These are phyloP conservation scores for Amphirosellinia nigrospora DNA, from an alignment of 495 filamentous ascomycete genomes.

Conservation along the genomic window DNA sequence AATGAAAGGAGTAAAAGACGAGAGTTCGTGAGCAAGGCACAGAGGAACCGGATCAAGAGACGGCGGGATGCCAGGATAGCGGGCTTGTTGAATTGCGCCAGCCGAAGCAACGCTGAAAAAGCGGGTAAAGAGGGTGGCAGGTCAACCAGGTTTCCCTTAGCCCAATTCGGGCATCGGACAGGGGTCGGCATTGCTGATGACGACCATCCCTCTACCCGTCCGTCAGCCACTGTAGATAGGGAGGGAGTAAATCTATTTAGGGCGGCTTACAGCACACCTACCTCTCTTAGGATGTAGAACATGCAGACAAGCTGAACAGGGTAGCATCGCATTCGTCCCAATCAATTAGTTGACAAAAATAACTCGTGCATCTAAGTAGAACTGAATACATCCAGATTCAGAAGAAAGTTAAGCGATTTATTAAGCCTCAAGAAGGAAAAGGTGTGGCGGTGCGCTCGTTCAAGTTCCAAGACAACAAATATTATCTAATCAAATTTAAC, in stretches of 20 bases:
- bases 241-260: too few relatives aligned
- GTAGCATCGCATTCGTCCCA: neutral
- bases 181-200: neutral
- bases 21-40: conserved; percentile 29
- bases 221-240: neutral
- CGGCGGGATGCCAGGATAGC: conserved; percentile 29
- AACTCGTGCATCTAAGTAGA: neutral
- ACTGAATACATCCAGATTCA: too few relatives aligned
- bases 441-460: neutral
- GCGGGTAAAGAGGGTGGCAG: conserved; percentile 42
- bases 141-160: conserved; percentile 34
- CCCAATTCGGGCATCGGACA: conserved; percentile 5
- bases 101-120: conserved; percentile 29
- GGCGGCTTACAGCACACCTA: neutral
- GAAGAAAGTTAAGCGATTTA: too few relatives aligned
- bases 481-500: conserved; percentile 8
- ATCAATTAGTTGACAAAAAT: neutral
- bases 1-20: conserved; percentile 24
- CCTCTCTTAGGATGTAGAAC: neutral
- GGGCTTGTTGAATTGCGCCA: conserved; percentile 21
- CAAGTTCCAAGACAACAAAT: neutral
- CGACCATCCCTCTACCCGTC: too few relatives aligned
- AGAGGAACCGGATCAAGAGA: conserved; percentile 34
- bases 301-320: neutral
- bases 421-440: neutral